Evolutionary conservation across 192 early-diverging fungal species (phyloP), one percentile per base, ranked within the genome.

Genomic region (Coemansia asiatica): DNA sequence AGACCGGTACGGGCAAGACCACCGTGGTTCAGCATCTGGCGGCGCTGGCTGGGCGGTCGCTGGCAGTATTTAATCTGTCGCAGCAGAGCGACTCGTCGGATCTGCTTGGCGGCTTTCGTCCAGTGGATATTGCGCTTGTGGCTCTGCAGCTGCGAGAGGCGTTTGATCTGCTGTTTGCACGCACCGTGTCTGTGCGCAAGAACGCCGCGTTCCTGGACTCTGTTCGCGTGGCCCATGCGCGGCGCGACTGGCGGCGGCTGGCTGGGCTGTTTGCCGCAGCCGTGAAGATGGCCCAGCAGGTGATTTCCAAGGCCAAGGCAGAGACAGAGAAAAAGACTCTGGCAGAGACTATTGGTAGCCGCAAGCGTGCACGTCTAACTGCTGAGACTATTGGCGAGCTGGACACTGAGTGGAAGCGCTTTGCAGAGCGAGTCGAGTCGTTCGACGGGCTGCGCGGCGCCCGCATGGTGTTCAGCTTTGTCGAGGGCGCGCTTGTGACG

Each of bases 1-100:
- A 99, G 68, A 99, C 97, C 0, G 97, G 97, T 58, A 94, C 94
- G 7, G 97, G 97, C 56, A 99, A 99, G 83, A 99, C 97, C 0
- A 95, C 96, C 0, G 89, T 93, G 7, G 90, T 99, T 16, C 97
- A 99, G 78, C 88, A 92, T 47, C 83, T 99, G 25, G 95, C 97
- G 8, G 79, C 86, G 25, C 72, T 94, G 60, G 76, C 91, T 44
- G 83, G 84, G 18, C 87, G 88, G 5, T 83, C 87, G 47, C 85
- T 99, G 36, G 76, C 87, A 4, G 96, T 97, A n/a, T 89, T 99
- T 65, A 99, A 99, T 75, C 84, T 99, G 78, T 92, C 90, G 50
- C 97, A 99, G 76, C 97, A 99, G 74, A 91, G 90, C 33, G 97
- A 98, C 62, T 88, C 90, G 38, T 90, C 91, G 9, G 97, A 99